Evolutionary conservation across 352 stramenopile species (phyloP).

Genomic region (Thalassiosira sp.): DNA sequence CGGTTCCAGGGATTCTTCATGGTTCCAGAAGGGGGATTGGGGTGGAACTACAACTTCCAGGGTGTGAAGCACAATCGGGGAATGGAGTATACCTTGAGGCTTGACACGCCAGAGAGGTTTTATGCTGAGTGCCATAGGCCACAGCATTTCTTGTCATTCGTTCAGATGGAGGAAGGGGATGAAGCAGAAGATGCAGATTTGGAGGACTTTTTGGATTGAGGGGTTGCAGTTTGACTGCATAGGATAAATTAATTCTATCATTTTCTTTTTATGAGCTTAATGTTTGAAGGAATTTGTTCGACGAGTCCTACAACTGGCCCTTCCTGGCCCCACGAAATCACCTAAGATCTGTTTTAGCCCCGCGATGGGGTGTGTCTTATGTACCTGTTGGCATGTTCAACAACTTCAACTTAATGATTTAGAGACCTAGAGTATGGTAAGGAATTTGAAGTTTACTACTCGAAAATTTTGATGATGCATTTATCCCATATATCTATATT

Average conservation of each 20-base stretch:
- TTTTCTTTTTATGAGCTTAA: too few relatives aligned
- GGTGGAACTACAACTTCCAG: conserved; percentile 99
- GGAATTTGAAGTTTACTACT: too few relatives aligned
- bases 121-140: conserved; percentile 98
- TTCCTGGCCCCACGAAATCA: too few relatives aligned
- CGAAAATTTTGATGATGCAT: too few relatives aligned
- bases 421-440: too few relatives aligned
- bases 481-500: too few relatives aligned
- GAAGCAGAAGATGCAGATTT: conserved; percentile 88
- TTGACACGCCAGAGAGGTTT: conserved; percentile 98
- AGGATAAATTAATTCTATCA: conserved; percentile 6
- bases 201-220: conserved; percentile 86
- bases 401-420: too few relatives aligned
- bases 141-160: conserved; percentile 99
- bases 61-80: conserved; percentile 96
- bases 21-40: conserved; percentile 95
- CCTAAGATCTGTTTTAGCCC: too few relatives aligned
- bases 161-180: conserved; percentile 93
- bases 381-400: too few relatives aligned
- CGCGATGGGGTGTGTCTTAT: too few relatives aligned
- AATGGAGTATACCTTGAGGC: conserved; percentile 98
- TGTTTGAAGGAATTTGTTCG: too few relatives aligned
- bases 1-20: conserved; percentile 99
- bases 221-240: conserved; percentile 3
- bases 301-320: too few relatives aligned